Evolutionary conservation across 2,329 filamentous ascomycete species (phyloP).

Genomic region (Aspergillus hiratsukae): DNA sequence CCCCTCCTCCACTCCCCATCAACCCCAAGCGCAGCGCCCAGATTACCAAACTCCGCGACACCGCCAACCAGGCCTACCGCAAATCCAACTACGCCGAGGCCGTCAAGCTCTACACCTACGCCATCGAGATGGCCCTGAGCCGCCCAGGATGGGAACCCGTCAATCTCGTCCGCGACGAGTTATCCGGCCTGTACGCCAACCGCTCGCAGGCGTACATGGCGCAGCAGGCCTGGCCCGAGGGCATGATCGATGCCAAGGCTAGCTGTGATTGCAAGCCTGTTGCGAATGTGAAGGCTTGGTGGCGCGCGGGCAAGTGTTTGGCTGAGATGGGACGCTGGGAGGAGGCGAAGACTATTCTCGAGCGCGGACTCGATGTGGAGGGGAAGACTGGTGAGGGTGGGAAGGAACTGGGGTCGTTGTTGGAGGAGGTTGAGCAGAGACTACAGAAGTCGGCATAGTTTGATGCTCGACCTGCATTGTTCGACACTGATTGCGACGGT

Average conservation of each 20-base stretch:
- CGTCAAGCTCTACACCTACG: slow-evolving; percentile 75
- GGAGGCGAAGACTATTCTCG: slow-evolving; percentile 77
- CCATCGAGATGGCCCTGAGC: slow-evolving; percentile 79
- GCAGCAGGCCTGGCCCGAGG: slow-evolving; percentile 76
- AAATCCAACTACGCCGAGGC: slow-evolving; percentile 72
- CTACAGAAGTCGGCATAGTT: slow-evolving; percentile 42
- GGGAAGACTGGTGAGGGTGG: slow-evolving; percentile 51
- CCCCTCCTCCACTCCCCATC: slow-evolving; percentile 82
- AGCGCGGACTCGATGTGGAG: slow-evolving; percentile 75
- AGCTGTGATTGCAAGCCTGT: slow-evolving; percentile 82
- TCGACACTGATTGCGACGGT: not conserved
- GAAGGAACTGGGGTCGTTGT: slow-evolving; percentile 52
- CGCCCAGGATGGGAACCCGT: slow-evolving; percentile 85
- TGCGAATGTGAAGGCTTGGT: slow-evolving; percentile 93
- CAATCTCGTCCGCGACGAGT: slow-evolving; percentile 78
- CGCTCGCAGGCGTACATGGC: slow-evolving; percentile 88
- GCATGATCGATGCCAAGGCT: slow-evolving; percentile 77
- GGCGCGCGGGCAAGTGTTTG: slow-evolving; percentile 77
- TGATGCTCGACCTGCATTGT: not conserved
- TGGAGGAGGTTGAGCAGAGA: slow-evolving; percentile 61
- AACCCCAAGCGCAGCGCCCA: slow-evolving; percentile 88
- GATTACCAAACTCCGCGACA: slow-evolving; percentile 86
- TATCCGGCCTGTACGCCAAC: slow-evolving; percentile 75
- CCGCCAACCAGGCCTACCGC: slow-evolving; percentile 76
- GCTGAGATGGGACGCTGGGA: slow-evolving; percentile 84